Base-by-base conservation (phyloP, 2,329 filamentous ascomycete species). In the Grosmannia clavigera region DNA sequence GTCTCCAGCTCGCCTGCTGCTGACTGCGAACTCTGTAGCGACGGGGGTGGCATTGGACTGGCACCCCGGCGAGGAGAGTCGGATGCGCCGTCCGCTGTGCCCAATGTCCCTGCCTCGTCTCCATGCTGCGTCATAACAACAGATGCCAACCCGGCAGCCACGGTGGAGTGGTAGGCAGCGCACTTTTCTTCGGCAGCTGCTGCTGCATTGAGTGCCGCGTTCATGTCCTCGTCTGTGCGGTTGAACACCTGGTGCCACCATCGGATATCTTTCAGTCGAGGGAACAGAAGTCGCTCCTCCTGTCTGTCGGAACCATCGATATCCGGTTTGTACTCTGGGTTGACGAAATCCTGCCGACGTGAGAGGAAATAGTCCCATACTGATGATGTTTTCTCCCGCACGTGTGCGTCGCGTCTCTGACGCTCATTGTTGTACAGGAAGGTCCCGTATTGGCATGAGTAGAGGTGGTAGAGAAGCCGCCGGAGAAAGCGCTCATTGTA, bases 361-460 rank as follows among this genome's bases (percentile, higher is more conserved):
- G 87, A 84, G 9, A 97, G 76, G 72, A 99, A 97, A 70, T 97
- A 96, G 66, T 94, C 88, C 94, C 94, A 99, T 1, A 96, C 94
- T 27, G 90, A 95, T 3, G 87, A 81, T 3, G 91, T 95, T 59
- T 83, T 80, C 66, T 91, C 85, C 48, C 78, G 76, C 1, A 88
- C 84, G 33, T 78, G 79, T 27, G 83, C 81, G 52, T 94, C 87
- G 19, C 83, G 76, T 3, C 94, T 85, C 67, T 96, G 88, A 68
- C 91, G 94, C 71, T 99, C 94, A 60, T 84, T 95, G 74, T 99
- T 96, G 73, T 89, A 96, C 5, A 99, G 78, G 70, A 99, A 99
- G 0, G 92, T 96, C 54, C 94, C 94, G 64, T 96, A 99, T 70
- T 99, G 94, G 65, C 92, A 96, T 0, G 92, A 92, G 70, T 97